A percentile compares a stretch with the other conserved stretches of the same genome.
Evolutionary conservation across 2,329 filamentous ascomycete species (phyloP).

Genomic region (Sporothrix variecibatus): DNA sequence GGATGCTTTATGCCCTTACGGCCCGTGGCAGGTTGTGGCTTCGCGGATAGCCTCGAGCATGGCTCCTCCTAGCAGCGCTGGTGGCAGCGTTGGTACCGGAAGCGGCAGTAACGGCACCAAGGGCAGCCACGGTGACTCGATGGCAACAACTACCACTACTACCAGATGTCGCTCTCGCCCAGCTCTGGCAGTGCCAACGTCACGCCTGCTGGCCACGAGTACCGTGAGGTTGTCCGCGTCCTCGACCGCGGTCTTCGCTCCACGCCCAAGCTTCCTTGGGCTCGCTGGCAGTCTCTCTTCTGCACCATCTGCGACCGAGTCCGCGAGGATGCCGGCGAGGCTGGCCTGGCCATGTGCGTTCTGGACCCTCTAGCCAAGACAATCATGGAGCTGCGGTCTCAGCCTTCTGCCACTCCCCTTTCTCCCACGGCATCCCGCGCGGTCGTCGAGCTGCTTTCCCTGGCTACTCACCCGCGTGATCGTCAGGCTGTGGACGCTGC

Average conservation of each 20-base stretch:
- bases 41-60: constrained; percentile 49
- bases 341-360: constrained; percentile 64
- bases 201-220: constrained; percentile 64
- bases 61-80: constrained; percentile 35
- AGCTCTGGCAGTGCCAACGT: constrained; percentile 34
- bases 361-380: constrained; percentile 70
- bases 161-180: constrained; percentile 26
- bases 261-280: constrained; percentile 50
- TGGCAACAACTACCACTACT: constrained; percentile 7
- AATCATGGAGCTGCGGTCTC: constrained; percentile 44
- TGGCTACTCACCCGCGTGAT: constrained; percentile 59
- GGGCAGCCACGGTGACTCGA: not conserved
- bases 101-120: constrained; percentile 20
- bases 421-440: constrained; percentile 39
- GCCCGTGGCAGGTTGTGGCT: constrained; percentile 55
- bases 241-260: constrained; percentile 62
- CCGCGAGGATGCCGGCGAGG: constrained; percentile 65
- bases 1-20: constrained; percentile 49
- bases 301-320: constrained; percentile 58
- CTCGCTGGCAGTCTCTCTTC: constrained; percentile 58
- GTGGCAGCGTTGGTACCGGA: not conserved
- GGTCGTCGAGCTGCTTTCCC: constrained; percentile 47
- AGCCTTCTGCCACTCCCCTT: constrained; percentile 30
- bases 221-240: constrained; percentile 68
- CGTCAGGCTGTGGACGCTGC: constrained; percentile 65